These are phyloP conservation scores for Gynochthodes officinalis DNA, from an alignment of 257 asterid genomes.

Conservation along the genomic window DNA sequence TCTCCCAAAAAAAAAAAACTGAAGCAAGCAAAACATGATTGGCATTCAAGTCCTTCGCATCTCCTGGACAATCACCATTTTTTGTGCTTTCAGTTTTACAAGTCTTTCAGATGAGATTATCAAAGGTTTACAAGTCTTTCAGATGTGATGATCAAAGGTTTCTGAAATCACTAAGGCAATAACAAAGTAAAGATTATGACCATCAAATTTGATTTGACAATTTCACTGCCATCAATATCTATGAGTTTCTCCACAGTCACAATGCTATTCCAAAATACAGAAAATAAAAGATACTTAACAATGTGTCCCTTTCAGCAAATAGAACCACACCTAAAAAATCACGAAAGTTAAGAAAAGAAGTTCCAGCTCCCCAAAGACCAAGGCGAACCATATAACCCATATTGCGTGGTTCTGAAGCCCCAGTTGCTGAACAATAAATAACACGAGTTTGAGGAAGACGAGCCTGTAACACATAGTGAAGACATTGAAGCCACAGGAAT, in stretches of 20 bases:
- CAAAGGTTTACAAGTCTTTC: neutral
- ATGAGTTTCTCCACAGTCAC: neutral
- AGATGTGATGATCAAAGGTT: neutral
- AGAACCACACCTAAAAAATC: constrained; percentile 72
- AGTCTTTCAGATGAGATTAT: neutral
- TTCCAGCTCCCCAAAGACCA: constrained; percentile 99
- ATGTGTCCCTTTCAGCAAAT: constrained; percentile 15
- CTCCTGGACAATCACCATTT: constrained; percentile 2
- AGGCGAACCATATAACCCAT: constrained; percentile 99
- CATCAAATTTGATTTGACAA: neutral
- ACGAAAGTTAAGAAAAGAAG: constrained; percentile 74
- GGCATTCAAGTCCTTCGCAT: neutral
- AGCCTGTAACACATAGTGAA: constrained; percentile 58
- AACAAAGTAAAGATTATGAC: neutral
- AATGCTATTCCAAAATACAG: neutral
- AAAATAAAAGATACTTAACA: constrained; percentile 9
- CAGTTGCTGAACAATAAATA: constrained; percentile 97
- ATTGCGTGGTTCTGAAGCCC: constrained; percentile 99
- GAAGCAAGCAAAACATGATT: neutral
- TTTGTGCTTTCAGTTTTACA: constrained; percentile 3
- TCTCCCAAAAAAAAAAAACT: neutral
- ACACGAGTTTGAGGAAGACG: constrained; percentile 97
- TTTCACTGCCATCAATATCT: neutral
- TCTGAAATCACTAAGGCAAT: neutral
- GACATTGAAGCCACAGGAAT: constrained; percentile 14